Base-by-base conservation (phyloP, 2,329 filamentous ascomycete genomes). In the Sporothrix brunneoviolacea region DNA sequence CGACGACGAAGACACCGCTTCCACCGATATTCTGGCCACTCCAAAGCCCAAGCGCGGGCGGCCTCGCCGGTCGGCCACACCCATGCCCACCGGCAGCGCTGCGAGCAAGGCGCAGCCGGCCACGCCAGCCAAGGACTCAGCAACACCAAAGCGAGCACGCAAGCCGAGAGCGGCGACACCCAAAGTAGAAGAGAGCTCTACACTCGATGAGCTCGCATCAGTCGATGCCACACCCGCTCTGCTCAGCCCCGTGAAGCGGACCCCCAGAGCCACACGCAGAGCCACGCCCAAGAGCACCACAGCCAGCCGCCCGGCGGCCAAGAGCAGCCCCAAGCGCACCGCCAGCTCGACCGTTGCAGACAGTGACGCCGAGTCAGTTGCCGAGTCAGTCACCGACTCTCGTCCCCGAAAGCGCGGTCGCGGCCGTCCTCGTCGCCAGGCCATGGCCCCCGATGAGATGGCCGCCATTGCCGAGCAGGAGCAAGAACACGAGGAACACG, bases 11-110 rank as follows among this genome's bases (percentile, higher is more conserved):
- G 61, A 57, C 16, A 66, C 64, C 37, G 62, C 62, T 48, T 58
- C 59, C n/a, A 45, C 48, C 50, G 55, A 56, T 18, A 58, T 59
- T 55, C 60, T 37, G 70, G 13, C 73, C 22, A 54, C 54, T 1
- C 52, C 56, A 8, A 58, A 55, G 40, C 54, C 43, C 16, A 43
- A 47, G 6, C 56, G 54, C 22, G 52, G 56, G 4, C 52, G 72
- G 28, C 71, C 74, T 40, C 73, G 70, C 49, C 70, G 70, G 24
- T 75, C 77, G 51, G 75, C 72, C 5, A 81, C 76, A 4, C 77
- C 77, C 3, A 67, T 72, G 54, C 72, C 75, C 1, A n/a, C n/a
- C n/a, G n/a, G n/a, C n/a, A n/a, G n/a, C n/a, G 48, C 57, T 27
- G 63, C 65, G 12, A 67, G 62, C 4, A 76, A 71, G 55, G 73